Evolutionary conservation across 305 asterid genomes (phyloP).

Genomic region (Fraxinus xanthoxyloides): DNA sequence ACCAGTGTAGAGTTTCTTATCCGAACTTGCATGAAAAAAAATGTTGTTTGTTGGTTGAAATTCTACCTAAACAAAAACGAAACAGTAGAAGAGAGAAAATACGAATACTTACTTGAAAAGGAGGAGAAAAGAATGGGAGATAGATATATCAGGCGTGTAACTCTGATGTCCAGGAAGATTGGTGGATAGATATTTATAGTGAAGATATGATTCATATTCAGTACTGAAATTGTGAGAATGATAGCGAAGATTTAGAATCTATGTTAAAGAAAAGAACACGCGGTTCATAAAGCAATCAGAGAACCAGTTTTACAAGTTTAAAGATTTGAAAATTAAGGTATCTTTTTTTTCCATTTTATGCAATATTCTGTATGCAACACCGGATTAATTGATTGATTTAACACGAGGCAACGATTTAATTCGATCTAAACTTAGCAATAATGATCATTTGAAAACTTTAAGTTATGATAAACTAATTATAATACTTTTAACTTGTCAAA

Average conservation of each 20-base stretch:
- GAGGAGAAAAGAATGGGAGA: conserved; percentile 13
- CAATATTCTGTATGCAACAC: neutral
- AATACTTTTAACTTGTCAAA: neutral
- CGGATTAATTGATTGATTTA: neutral
- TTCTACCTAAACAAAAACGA: neutral
- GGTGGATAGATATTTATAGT: conserved; percentile 35
- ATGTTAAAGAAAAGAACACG: conserved; percentile 59
- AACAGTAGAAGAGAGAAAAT: neutral
- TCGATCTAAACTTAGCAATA: neutral
- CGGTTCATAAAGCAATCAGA: conserved; percentile 46
- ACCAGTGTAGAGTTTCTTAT: neutral
- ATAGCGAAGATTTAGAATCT: conserved; percentile 29
- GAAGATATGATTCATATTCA: conserved; percentile 14
- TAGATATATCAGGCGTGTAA: conserved; percentile 19
- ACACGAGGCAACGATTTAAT: neutral
- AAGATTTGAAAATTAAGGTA: neutral
- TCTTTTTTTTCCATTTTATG: neutral
- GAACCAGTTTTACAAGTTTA: neutral
- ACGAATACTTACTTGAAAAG: neutral
- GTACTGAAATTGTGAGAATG: neutral
- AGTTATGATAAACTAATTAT: neutral
- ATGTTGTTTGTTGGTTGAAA: neutral
- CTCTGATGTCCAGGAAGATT: conserved; percentile 32
- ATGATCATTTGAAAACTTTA: neutral
- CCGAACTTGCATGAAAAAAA: neutral